Evolutionary conservation across 1,284 basidiomycete species (phyloP).

Genomic region (Ceratobasidium sp.): DNA sequence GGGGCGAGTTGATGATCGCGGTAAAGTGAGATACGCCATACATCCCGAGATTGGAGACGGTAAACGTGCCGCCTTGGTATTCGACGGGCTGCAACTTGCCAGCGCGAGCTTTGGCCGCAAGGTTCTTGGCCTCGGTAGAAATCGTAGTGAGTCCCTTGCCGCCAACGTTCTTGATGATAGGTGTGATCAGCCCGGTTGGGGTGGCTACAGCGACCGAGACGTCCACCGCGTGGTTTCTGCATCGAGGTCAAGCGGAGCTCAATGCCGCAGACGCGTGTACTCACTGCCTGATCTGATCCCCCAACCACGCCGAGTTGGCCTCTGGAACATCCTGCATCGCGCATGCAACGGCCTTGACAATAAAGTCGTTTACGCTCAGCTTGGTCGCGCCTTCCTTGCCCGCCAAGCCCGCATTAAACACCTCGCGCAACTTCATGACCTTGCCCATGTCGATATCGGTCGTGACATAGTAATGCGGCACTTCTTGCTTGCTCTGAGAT

Average conservation of each 20-base stretch:
- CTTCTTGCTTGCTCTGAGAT: conserved; percentile 90
- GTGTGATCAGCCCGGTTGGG: conserved; percentile 95
- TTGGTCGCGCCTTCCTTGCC: conserved; percentile 89
- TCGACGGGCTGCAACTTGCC: conserved; percentile 96
- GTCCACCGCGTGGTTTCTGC: conserved; percentile 94
- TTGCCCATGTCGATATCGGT: conserved; percentile 98
- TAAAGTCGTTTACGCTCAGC: conserved; percentile 98
- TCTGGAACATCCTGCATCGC: conserved; percentile 96
- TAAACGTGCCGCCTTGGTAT: conserved; percentile 99
- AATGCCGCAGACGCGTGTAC: conserved; percentile 53
- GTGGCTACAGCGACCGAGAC: conserved; percentile 98
- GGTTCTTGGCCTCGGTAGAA: conserved; percentile 89
- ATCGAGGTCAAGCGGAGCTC: not conserved
- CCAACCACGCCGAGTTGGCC: conserved; percentile 97
- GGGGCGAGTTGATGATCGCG: conserved; percentile 99
- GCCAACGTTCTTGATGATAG: conserved; percentile 94
- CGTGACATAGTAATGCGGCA: conserved; percentile 99
- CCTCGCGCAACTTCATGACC: conserved; percentile 90
- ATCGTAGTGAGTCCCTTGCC: conserved; percentile 92
- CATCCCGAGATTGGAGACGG: conserved; percentile 99
- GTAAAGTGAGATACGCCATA: conserved; percentile 95
- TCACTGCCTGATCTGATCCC: conserved; percentile 94
- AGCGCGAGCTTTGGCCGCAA: conserved; percentile 95
- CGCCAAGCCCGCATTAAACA: conserved; percentile 91
- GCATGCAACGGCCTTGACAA: conserved; percentile 93